Percentiles rank a stretch among this genome's conserved stretches.
Evolutionary conservation across 305 asterid genomes (phyloP).

Genomic region (Nicotiana rustica): DNA sequence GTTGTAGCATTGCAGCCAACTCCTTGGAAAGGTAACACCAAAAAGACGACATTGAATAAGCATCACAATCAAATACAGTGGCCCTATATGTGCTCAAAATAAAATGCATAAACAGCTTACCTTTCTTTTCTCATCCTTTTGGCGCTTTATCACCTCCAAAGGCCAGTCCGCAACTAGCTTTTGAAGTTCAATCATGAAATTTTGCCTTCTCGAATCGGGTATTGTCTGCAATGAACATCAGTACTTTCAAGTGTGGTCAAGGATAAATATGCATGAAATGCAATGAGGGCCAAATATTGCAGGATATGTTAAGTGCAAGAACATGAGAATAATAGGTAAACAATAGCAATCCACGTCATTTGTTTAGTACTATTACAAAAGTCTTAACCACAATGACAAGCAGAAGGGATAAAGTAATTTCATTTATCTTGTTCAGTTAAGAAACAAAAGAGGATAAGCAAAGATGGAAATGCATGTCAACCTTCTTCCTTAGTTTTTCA

Average conservation of each 20-base stretch:
- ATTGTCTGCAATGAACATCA: slow-evolving; percentile 52
- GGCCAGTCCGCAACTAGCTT: slow-evolving; percentile 87
- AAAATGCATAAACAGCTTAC: slow-evolving; percentile 42
- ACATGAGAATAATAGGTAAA: neutral
- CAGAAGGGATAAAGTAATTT: neutral
- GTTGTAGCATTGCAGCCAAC: slow-evolving; percentile 63
- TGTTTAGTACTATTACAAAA: neutral
- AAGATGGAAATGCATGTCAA: slow-evolving; percentile 21
- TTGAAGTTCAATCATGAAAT: slow-evolving; percentile 66
- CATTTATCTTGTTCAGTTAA: neutral
- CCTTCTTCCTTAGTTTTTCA: neutral
- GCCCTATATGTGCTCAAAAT: neutral
- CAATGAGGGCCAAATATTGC: slow-evolving; percentile 11
- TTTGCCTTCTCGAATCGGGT: slow-evolving; percentile 60
- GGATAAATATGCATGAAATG: neutral
- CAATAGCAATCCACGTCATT: neutral
- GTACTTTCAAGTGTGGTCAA: no score
- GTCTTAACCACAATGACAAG: neutral
- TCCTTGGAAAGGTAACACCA: slow-evolving; percentile 54
- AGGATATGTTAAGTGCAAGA: neutral
- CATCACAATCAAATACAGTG: neutral
- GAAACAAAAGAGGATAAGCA: neutral
- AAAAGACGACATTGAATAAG: neutral
- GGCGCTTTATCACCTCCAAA: slow-evolving; percentile 67
- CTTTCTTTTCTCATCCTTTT: slow-evolving; percentile 61